Base-by-base conservation (phyloP, 2,329 filamentous ascomycete species). In the Colletotrichum sp. region DNA sequence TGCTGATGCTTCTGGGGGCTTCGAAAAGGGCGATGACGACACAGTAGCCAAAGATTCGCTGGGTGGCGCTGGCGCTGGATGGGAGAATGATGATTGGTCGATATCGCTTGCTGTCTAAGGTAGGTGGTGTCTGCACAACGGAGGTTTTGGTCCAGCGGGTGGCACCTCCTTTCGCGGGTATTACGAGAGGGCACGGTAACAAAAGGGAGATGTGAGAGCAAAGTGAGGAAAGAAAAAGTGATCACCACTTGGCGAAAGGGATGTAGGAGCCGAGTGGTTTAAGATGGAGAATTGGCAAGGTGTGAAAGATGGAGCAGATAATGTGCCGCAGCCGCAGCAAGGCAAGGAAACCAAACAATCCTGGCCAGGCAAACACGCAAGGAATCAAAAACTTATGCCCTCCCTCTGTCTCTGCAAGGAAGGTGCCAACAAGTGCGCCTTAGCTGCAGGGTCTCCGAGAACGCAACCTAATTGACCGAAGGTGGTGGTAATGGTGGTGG, bases 11-110 rank as follows among this genome's bases (percentile, higher is more conserved):
- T 73, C 70, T 48, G 58, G 38, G 57, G 64, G 74, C 64, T 75
- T 75, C 73, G 70, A 65, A 64, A 34, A 52, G 43, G 43, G 43
- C 43, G 43, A 76, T 76, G 74, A 76, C 74, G 74, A 76, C 74
- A 76, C 71, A 30, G 71, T 75, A 66, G 73, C 43, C 18, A 36
- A 64, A 67, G 63, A 65, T 34, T 71, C 26, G 69, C 57, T 60
- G 18, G 48, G 73, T 75, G 43, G 73, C 73, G 73, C 70, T 28
- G 58, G 26, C 3, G 8, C 18, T 26, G 26, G 57, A 60, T 10
- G 8, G 5, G 26, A 13, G 3, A 10, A n/a, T 18, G 64, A 60
- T 69, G 74, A 76, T 76, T 76, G 74, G 74, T 52, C 26, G 68
- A 61, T 61, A 12, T 32, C 32, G 66, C 38, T 21, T 5, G 43